Evolutionary conservation across 2,329 filamentous ascomycete species (phyloP), one percentile per base, ranked within the genome.

Genomic region (Tolypocladium nubicola): DNA sequence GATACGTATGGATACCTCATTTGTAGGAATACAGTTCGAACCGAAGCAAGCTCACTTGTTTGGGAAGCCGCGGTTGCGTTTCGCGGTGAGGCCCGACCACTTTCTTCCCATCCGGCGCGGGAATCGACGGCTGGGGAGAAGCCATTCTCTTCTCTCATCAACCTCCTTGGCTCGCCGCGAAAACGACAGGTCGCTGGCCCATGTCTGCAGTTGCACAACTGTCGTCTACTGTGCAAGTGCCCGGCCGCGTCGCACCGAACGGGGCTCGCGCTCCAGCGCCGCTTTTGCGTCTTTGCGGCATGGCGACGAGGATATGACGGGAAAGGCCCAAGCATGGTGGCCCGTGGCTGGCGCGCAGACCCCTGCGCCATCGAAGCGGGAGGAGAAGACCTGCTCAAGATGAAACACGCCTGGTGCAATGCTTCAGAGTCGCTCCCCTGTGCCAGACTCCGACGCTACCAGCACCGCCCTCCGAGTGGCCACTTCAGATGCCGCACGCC

Each of bases 371-470:
- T 52, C 47, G 47, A 37, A 54, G 38, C 53, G 53, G 39, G 47
- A 56, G 39, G 33, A 55, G 37, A 50, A 19, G 33, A 53, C 26
- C 50, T 70, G 70, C 66, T 71, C 67, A 73, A 71, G 65, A 61
- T 78, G 77, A 79, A 79, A 79, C 77, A 66, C 67, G 71, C 71
- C 75, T 77, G 76, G 73, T 67, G 74, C 74, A 75, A 58, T 76
- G 75, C 76, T 70, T 78, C 75, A 77, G 74, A 75, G 71, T 68
- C 68, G 67, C 70, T 63, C 67, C 71, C 66, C 63, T 67, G 67
- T 66, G 64, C 64, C 62, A 70, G 60, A 63, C 61, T 65, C 66
- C 65, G 64, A 64, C 65, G 68, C 70, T 72, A 75, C 67, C 59
- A 65, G 65, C 61, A 63, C 61, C 65, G 66, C 61, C 53, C 58